Percentiles rank a stretch among this genome's conserved stretches.
Evolutionary conservation across 257 asterid species (phyloP).

Genomic region (Lycium ferocissimum): DNA sequence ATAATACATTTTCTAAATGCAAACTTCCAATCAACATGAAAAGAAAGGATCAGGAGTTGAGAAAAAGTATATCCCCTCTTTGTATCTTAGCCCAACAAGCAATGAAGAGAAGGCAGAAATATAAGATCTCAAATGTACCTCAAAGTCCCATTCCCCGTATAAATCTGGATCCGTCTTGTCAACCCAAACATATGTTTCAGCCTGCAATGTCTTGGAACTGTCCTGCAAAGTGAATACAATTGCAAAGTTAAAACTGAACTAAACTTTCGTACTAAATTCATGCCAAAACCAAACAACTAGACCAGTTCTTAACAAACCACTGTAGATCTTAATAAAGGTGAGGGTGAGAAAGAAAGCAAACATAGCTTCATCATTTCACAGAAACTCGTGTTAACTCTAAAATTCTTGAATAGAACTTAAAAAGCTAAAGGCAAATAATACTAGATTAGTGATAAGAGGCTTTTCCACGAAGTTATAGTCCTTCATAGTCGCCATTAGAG

Average conservation of each 20-base stretch:
- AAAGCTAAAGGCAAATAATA: neutral
- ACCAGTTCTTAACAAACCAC: neutral
- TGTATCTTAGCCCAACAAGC: neutral
- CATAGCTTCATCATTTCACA: neutral
- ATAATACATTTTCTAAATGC: neutral
- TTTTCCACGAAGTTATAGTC: neutral
- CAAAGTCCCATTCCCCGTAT: slow-evolving; percentile 77
- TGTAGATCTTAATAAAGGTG: neutral
- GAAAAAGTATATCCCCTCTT: neutral
- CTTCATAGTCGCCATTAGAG: neutral
- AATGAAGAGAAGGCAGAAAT: neutral
- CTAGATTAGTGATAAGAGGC: too few relatives aligned
- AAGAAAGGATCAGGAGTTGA: neutral
- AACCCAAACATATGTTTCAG: slow-evolving; percentile 65
- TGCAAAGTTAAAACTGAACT: neutral
- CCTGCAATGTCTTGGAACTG: slow-evolving; percentile 60
- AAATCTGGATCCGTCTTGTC: slow-evolving; percentile 74
- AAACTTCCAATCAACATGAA: neutral
- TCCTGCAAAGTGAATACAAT: slow-evolving; percentile 51
- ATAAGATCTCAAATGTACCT: slow-evolving; percentile 47
- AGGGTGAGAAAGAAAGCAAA: neutral
- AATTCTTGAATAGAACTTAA: neutral
- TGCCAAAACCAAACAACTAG: neutral
- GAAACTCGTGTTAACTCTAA: neutral
- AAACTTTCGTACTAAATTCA: neutral